Evolutionary conservation across 108 stramenopile genomes (phyloP), one percentile per base, ranked within the genome.

Genomic region (Nannochloropsis granulata): DNA sequence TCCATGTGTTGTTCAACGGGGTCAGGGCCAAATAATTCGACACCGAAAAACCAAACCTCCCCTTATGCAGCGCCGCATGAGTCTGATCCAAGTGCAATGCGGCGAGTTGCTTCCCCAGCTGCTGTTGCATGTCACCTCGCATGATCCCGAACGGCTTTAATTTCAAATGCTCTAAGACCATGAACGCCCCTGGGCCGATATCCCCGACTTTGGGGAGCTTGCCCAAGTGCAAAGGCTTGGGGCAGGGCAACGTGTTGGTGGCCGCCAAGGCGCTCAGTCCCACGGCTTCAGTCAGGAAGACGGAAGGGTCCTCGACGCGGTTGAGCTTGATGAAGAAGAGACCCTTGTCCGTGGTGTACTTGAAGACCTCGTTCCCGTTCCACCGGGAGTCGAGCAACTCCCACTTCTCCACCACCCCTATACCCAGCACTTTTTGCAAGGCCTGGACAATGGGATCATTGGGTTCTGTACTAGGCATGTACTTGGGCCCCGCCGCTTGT

Each of bases 331-430:
- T 79, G 44, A 88, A 88, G n/a, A 84, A 88, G 24, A 23, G 56
- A 3, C 87, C 87, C 84, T 46, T 84, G 82, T 88, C 87, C 12
- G 87, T 88, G 25, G 44, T 82, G 83, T 83, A 88, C 84, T 83
- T 42, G 23, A 88, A 45, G 9, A 83, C 87, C 87, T 88, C 87
- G 83, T 88, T 88, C 13, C 87, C 87, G 82, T 88, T 88, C 87
- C 87, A 88, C 43, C 84, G 71, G 44, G 83, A 84, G 84, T 88
- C 87, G 43, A 88, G 82, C 71, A 88, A 81, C 87, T 88, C 87
- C 83, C 80, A 84, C 24, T 44, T 83, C 80, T 79, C 26, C 80
- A 82, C 87, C 80, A 25, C 43, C 82, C 43, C 45, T 45, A 81
- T 83, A 82, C 84, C 84, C 25, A 84, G 56, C 71, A 88, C 87